A percentile compares a stretch with the other conserved stretches of the same genome.
Conservation (phyloP, 768 basidiomycete genomes). For the Favolaschia claudopus region DNA sequence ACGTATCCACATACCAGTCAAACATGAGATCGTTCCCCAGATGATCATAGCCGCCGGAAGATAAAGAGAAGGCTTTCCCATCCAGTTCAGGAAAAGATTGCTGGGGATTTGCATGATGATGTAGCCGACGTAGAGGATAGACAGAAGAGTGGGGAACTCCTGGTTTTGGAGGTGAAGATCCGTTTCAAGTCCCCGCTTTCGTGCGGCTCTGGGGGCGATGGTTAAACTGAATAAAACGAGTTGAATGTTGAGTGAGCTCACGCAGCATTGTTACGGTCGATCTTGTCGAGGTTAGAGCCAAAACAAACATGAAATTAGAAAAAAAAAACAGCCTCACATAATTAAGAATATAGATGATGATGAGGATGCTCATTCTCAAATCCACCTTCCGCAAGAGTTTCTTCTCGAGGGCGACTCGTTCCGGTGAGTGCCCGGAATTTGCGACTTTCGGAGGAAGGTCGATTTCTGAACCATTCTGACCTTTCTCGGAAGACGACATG, state of each 20-base stretch:
- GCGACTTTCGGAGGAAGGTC: neutral
- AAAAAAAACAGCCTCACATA: slow-evolving; percentile 41
- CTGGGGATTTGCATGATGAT: slow-evolving; percentile 85
- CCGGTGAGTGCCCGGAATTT: slow-evolving; percentile 10
- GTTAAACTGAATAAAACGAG: neutral
- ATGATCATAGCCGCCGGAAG: slow-evolving; percentile 73
- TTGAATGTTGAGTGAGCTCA: slow-evolving; percentile 29
- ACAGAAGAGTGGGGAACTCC: slow-evolving; percentile 73
- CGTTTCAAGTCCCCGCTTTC: slow-evolving; percentile 73
- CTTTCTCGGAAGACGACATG: slow-evolving; percentile 24
- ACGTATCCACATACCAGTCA: slow-evolving; percentile 50
- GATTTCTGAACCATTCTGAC: slow-evolving; percentile 2
- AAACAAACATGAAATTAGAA: neutral
- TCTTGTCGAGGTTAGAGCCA: slow-evolving; percentile 46
- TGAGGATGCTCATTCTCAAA: slow-evolving; percentile 60
- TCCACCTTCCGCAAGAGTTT: slow-evolving; percentile 65
- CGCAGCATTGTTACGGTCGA: slow-evolving; percentile 82
- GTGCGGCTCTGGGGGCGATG: slow-evolving; percentile 65
- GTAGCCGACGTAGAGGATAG: slow-evolving; percentile 72
- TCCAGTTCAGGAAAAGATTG: slow-evolving; percentile 78
- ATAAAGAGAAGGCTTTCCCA: slow-evolving; percentile 74
- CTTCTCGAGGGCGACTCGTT: slow-evolving; percentile 55
- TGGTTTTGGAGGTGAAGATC: slow-evolving; percentile 69
- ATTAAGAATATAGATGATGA: slow-evolving; percentile 60
- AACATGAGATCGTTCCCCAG: slow-evolving; percentile 70